These are phyloP conservation scores for Pleomassaria siparia DNA, from an alignment of 2,329 filamentous ascomycete species.

Conservation along the genomic window DNA sequence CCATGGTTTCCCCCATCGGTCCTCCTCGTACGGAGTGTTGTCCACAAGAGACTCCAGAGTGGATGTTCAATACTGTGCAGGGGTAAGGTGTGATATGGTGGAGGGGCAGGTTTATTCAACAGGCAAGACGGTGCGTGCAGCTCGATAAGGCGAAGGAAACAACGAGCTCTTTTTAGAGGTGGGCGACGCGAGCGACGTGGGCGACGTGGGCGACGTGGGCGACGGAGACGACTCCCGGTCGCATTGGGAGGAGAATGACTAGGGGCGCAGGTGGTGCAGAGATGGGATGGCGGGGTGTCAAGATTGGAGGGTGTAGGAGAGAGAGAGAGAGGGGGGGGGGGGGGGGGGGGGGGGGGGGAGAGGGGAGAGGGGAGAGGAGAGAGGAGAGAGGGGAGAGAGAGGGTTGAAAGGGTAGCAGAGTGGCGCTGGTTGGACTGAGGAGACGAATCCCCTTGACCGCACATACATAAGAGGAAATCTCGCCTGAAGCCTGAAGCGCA, in stretches of 20 bases:
- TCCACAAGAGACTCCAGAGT: constrained; percentile 18
- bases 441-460: neutral
- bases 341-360: constrained; percentile 25
- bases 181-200: neutral
- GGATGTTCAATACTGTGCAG: constrained; percentile 1
- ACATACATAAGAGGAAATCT: constrained; percentile 1
- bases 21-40: constrained; percentile 25
- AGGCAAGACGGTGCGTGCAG: constrained; percentile 8
- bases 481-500: neutral
- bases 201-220: constrained; percentile 12
- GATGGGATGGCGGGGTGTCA: constrained; percentile 19
- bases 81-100: constrained; percentile 15
- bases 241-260: constrained; percentile 24
- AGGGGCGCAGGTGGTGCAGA: constrained; percentile 15
- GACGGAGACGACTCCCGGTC: constrained; percentile 14
- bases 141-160: constrained; percentile 12
- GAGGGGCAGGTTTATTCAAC: constrained; percentile 2
- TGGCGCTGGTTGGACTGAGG: constrained; percentile 28
- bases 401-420: constrained; percentile 21
- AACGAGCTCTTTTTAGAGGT: constrained; percentile 7
- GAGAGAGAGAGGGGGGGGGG: constrained; percentile 22
- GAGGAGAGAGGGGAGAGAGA: constrained; percentile 25
- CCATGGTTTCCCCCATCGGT: constrained; percentile 29
- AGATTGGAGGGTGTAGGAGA: too few relatives aligned
- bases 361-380: constrained; percentile 17